Evolutionary conservation across 139 green algal species (phyloP).

Genomic region (Chlorella sp.): DNA sequence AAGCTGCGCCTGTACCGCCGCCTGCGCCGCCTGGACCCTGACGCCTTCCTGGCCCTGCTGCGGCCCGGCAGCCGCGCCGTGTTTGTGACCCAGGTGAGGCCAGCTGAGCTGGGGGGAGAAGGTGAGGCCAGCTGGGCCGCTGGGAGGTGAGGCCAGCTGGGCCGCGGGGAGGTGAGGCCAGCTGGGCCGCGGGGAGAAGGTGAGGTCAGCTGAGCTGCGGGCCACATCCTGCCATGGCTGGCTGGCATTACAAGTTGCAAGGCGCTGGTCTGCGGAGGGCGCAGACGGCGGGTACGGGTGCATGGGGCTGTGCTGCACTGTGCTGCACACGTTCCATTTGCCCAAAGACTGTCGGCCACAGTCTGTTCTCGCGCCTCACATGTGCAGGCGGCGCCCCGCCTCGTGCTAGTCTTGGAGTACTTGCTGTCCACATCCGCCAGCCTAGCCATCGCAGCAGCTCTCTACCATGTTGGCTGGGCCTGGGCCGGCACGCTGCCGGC

Average conservation of each 20-base stretch:
- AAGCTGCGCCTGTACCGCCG: conserved; percentile 28
- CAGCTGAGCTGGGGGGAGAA: not conserved
- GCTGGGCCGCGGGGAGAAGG: no score
- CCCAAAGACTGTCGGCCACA: no score
- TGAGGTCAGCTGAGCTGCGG: not conserved
- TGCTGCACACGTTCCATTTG: no score
- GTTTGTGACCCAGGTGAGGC: not conserved
- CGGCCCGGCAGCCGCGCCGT: not conserved
- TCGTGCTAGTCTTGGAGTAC: conserved; percentile 3
- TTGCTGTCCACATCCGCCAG: not conserved
- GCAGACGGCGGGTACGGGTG: no score
- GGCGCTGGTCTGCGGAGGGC: no score
- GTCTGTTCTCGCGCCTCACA: not conserved
- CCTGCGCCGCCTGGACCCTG: conserved; percentile 17
- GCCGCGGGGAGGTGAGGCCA: no score
- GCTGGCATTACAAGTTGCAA: no score
- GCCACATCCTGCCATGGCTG: not conserved
- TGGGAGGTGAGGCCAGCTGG: no score
- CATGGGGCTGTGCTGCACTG: no score
- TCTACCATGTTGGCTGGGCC: not conserved
- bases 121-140: no score
- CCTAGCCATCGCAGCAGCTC: not conserved
- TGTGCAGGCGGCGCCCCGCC: conserved; percentile 1
- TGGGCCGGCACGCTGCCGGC: not conserved
- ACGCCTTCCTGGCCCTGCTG: conserved; percentile 17